Conservation (phyloP, 441 rosid genomes). For the Corymbia calophylla region DNA sequence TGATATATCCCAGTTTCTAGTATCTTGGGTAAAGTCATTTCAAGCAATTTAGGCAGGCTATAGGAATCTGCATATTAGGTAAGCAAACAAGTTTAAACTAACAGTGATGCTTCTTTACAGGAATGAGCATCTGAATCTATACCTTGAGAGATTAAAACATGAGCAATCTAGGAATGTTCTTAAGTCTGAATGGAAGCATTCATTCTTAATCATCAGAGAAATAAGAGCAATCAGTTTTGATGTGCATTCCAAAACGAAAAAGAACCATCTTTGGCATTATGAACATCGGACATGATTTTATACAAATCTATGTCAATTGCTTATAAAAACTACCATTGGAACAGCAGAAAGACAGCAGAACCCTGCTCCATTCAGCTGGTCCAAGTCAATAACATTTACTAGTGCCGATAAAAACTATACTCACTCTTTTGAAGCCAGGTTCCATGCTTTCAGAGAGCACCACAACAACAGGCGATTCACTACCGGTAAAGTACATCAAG, state of each 20-base stretch:
- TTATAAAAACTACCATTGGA: background rate
- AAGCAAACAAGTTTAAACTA: background rate
- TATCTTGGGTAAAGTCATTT: background rate
- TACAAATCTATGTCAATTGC: background rate
- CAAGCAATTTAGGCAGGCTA: background rate
- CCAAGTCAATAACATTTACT: background rate
- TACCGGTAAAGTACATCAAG: slow-evolving; percentile 66
- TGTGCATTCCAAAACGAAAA: background rate
- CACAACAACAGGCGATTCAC: slow-evolving; percentile 82
- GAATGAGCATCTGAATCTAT: background rate
- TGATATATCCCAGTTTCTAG: background rate
- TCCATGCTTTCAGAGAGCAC: slow-evolving; percentile 90
- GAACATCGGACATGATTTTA: background rate
- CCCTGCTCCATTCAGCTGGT: background rate
- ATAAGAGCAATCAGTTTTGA: background rate
- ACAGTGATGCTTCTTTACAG: background rate
- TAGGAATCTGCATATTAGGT: background rate
- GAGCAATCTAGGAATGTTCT: background rate
- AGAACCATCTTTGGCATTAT: background rate
- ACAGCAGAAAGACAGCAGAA: background rate
- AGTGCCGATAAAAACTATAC: background rate
- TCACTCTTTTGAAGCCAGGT: slow-evolving; percentile 79
- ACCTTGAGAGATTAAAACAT: background rate
- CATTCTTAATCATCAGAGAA: background rate
- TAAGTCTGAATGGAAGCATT: background rate